These are phyloP conservation scores for Trebouxia sp. DNA, from an alignment of 139 green algal species.

Conservation along the genomic window DNA sequence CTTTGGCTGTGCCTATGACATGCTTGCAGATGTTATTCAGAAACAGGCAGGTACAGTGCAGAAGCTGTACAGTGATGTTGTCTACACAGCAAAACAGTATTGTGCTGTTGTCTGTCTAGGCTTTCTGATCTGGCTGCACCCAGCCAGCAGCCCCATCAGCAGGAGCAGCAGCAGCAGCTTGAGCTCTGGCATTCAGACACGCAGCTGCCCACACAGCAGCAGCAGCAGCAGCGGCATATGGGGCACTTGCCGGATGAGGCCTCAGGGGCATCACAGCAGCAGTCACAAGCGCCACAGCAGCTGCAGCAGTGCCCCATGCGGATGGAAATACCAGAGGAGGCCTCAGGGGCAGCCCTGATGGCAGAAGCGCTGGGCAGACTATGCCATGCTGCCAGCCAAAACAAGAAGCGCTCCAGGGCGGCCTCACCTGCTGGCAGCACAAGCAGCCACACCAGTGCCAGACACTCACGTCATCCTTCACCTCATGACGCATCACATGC, in stretches of 20 bases:
- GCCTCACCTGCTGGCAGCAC: neutral
- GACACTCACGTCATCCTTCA: no score
- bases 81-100: neutral
- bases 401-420: neutral
- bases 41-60: neutral
- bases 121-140: neutral
- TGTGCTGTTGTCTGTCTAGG: neutral
- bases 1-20: no score
- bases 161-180: neutral
- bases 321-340: neutral
- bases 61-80: neutral
- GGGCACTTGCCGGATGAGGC: no score
- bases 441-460: neutral
- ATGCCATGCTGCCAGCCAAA: neutral
- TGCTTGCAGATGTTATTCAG: no score
- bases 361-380: neutral
- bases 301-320: neutral
- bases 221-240: no score
- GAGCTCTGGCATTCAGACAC: no score
- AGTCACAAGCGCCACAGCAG: neutral
- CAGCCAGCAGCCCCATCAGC: neutral
- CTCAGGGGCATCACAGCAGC: no score
- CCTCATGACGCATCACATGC: no score
- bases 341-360: conserved; percentile 3
- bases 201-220: no score